Evolutionary conservation across 352 stramenopile genomes (phyloP).

Genomic region (Globisporangium sylvaticum): DNA sequence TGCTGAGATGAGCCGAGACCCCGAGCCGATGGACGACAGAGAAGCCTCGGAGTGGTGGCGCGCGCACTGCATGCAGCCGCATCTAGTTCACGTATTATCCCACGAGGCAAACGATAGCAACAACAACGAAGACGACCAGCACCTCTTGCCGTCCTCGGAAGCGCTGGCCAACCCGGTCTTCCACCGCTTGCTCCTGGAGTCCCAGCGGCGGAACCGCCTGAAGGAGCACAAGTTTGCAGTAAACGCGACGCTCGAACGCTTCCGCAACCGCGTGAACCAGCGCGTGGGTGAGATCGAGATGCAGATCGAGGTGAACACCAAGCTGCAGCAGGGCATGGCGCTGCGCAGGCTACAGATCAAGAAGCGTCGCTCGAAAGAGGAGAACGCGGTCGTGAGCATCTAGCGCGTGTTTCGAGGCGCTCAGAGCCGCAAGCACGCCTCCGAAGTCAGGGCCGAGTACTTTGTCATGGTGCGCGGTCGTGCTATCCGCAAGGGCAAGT

Average conservation of each 20-base stretch:
- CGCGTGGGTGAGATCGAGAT: slow-evolving; percentile 39
- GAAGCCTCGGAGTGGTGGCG: slow-evolving; percentile 56
- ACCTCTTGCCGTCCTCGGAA: slow-evolving; percentile 31
- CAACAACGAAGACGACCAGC: slow-evolving; percentile 19
- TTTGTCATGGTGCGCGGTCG: slow-evolving; percentile 70
- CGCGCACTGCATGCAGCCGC: slow-evolving; percentile 50
- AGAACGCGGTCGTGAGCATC: slow-evolving; percentile 37
- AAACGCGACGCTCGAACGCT: slow-evolving; percentile 3
- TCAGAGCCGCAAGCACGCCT: slow-evolving; percentile 31
- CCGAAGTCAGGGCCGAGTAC: slow-evolving; percentile 48
- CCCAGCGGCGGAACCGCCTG: slow-evolving; percentile 8
- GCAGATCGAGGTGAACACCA: slow-evolving; percentile 58
- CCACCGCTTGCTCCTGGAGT: slow-evolving; percentile 28
- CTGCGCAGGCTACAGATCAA: slow-evolving; percentile 25
- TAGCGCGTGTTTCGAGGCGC: slow-evolving; percentile 48
- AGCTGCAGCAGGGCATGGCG: slow-evolving; percentile 31
- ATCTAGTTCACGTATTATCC: slow-evolving; percentile 14
- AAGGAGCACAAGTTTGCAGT: slow-evolving; percentile 26
- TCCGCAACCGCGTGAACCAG: slow-evolving; percentile 39
- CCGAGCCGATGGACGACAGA: slow-evolving; percentile 20
- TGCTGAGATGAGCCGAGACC: neutral
- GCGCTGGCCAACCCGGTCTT: slow-evolving; percentile 47
- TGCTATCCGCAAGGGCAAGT: slow-evolving; percentile 61
- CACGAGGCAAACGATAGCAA: slow-evolving; percentile 20
- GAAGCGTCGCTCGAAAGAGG: slow-evolving; percentile 31